Evolutionary conservation across 2,329 filamentous ascomycete genomes (phyloP).

Genomic region (Colletotrichum sublineola): DNA sequence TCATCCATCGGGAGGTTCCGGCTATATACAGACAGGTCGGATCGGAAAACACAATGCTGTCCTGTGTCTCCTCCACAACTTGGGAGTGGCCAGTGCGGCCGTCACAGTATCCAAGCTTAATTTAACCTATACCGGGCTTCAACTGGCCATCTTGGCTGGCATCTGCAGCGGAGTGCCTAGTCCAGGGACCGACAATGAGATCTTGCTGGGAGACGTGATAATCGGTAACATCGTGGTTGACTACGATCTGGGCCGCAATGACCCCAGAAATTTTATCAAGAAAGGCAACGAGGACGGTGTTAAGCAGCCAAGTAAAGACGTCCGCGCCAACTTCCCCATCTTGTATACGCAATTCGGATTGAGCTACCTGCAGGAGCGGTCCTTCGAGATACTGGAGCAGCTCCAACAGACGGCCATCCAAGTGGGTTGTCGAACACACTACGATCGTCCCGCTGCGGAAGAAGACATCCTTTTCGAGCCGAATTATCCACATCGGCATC

Average conservation of each 20-base stretch:
- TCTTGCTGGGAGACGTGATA: slow-evolving; percentile 46
- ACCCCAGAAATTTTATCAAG: too few relatives aligned
- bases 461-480: slow-evolving; percentile 48
- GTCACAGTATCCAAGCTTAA: slow-evolving; percentile 42
- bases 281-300: too few relatives aligned
- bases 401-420: slow-evolving; percentile 40
- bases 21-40: neutral
- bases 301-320: too few relatives aligned
- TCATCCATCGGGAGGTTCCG: too few relatives aligned
- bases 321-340: neutral
- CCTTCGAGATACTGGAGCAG: slow-evolving; percentile 36
- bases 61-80: slow-evolving; percentile 43
- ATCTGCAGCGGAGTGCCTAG: slow-evolving; percentile 49
- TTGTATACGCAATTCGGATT: neutral
- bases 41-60: slow-evolving; percentile 46
- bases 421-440: neutral
- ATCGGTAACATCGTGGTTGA: slow-evolving; percentile 41
- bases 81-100: slow-evolving; percentile 43
- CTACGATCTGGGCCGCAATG: too few relatives aligned
- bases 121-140: slow-evolving; percentile 48
- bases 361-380: neutral
- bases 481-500: slow-evolving; percentile 49
- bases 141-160: slow-evolving; percentile 51
- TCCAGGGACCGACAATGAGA: slow-evolving; percentile 24
- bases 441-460: slow-evolving; percentile 44